Conservation (phyloP, 305 asterid species). For the Solanum hybrid region DNA sequence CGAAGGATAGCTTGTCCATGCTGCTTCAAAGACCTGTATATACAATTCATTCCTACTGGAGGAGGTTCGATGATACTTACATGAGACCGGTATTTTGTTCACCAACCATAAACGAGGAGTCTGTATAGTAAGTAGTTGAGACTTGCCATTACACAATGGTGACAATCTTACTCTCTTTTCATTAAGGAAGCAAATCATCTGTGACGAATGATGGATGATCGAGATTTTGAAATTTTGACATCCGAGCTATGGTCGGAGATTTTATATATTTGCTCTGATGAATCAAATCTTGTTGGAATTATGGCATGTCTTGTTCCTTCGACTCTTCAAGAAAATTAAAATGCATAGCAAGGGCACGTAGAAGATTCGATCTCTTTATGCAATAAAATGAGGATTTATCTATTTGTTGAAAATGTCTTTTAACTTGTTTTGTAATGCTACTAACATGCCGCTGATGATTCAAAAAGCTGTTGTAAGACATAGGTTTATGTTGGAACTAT, state of each 20-base stretch:
- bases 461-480: not conserved
- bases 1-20: conserved; percentile 63
- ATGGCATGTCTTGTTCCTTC: not conserved
- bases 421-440: not conserved
- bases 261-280: too few relatives aligned
- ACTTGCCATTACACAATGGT: not conserved
- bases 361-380: not conserved
- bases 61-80: conserved; percentile 70
- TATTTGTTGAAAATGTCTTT: not conserved
- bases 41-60: conserved; percentile 78
- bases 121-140: not conserved
- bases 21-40: conserved; percentile 71
- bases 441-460: not conserved
- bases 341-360: not conserved
- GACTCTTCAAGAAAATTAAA: not conserved
- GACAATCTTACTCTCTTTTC: not conserved
- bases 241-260: not conserved
- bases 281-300: not conserved
- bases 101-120: conserved; percentile 17
- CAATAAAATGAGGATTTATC: not conserved
- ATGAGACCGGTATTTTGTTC: conserved; percentile 91
- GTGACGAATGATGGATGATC: not conserved
- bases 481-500: not conserved
- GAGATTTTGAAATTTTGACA: not conserved
- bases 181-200: not conserved